Conservation (phyloP, 345 rosid species). For the Hibiscus syriacus region DNA sequence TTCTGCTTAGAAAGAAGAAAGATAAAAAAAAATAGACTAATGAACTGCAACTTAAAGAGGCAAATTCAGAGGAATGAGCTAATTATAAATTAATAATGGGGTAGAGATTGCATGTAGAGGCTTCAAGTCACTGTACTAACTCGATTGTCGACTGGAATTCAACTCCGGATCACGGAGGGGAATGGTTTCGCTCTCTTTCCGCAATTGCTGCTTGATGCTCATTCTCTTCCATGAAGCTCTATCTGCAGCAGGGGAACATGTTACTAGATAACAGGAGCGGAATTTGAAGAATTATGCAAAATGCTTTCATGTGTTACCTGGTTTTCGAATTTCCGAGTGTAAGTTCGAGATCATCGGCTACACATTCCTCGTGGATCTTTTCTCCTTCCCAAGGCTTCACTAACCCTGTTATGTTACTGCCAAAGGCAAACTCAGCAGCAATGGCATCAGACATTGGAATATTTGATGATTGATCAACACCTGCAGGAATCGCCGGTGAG, state of each 20-base stretch:
- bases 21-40: conserved; percentile 11
- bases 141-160: conserved; percentile 23
- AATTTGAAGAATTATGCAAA: background rate
- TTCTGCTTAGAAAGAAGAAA: background rate
- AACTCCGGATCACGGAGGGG: background rate
- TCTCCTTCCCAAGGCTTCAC: conserved; percentile 99
- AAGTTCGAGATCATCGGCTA: conserved; percentile 91
- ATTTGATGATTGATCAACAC: conserved; percentile 65
- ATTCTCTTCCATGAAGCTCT: conserved; percentile 8
- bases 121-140: conserved; percentile 34
- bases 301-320: conserved; percentile 27
- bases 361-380: conserved; percentile 89
- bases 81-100: conserved; percentile 25
- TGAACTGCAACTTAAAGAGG: conserved; percentile 21
- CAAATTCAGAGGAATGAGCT: conserved; percentile 24
- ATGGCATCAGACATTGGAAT: conserved; percentile 80
- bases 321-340: conserved; percentile 86
- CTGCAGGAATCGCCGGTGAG: conserved; percentile 82
- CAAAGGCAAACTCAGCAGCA: conserved; percentile 91
- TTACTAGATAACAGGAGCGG: background rate
- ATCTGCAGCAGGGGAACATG: conserved; percentile 20
- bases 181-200: conserved; percentile 9
- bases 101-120: conserved; percentile 1
- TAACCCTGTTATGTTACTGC: conserved; percentile 52
- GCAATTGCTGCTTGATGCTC: background rate